Evolutionary conservation across 176 grass and related monocot genomes (phyloP).

Genomic region (Puccinellia tenuiflora): DNA sequence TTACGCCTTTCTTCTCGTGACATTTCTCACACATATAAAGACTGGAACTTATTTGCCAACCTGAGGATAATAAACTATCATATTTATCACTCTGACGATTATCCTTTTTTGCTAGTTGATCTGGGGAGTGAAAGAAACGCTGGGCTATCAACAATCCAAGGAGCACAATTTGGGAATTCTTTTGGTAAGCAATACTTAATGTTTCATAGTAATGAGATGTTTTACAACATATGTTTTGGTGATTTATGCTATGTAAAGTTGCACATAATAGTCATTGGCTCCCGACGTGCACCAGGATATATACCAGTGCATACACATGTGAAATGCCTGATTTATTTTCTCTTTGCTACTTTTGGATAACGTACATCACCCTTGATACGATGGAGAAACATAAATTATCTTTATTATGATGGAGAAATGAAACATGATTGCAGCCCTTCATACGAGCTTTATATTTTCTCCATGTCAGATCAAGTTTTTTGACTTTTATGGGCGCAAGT

Average conservation of each 20-base stretch:
- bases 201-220: neutral
- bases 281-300: neutral
- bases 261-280: neutral
- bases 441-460: conserved; percentile 17
- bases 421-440: neutral
- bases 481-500: conserved; percentile 89
- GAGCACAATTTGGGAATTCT: conserved; percentile 96
- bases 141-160: conserved; percentile 39
- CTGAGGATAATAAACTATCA: neutral
- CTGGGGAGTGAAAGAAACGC: conserved; percentile 58
- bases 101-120: conserved; percentile 55
- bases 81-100: neutral
- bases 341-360: neutral
- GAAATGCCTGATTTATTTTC: neutral
- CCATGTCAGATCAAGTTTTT: conserved; percentile 75
- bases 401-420: conserved; percentile 7
- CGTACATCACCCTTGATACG: neutral
- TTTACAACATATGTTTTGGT: neutral
- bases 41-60: neutral
- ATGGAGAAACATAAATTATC: neutral
- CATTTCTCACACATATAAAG: neutral
- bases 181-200: conserved; percentile 61
- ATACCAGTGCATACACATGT: neutral
- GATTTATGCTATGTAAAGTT: conserved; percentile 11
- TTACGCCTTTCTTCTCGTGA: neutral